Conservation (phyloP, 108 stramenopile species). For the Cylindrotheca fusiformis region DNA sequence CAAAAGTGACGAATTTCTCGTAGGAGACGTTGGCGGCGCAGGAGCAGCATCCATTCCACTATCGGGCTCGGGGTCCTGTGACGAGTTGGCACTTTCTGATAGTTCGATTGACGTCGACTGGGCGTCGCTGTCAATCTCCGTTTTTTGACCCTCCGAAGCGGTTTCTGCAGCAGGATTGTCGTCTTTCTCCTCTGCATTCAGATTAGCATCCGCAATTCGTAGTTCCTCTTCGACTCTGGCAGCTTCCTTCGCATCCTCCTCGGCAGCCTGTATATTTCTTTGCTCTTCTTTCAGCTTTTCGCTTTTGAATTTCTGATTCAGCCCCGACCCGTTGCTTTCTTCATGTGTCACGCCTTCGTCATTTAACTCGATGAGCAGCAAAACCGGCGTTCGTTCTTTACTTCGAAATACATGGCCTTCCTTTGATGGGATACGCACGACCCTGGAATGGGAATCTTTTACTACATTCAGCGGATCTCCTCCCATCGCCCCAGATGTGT, state of each 20-base stretch:
- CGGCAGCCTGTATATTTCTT: slow-evolving; percentile 6
- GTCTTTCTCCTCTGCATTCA: background rate
- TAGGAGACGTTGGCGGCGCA: background rate
- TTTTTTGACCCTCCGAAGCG: background rate
- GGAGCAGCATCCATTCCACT: background rate
- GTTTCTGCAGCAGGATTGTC: background rate
- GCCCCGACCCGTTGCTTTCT: slow-evolving; percentile 1
- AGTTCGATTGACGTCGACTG: background rate
- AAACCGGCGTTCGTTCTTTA: slow-evolving; percentile 85
- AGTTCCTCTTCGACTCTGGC: background rate
- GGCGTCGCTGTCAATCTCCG: no score
- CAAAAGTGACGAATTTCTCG: background rate
- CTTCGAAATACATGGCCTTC: slow-evolving; percentile 91
- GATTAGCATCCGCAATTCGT: background rate
- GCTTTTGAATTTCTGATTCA: slow-evolving; percentile 11
- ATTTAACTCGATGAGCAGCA: slow-evolving; percentile 66
- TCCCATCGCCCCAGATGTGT: slow-evolving; percentile 74
- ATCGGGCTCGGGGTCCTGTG: background rate
- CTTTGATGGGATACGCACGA: slow-evolving; percentile 64
- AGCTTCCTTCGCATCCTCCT: background rate
- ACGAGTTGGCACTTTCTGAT: background rate
- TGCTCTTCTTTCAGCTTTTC: slow-evolving; percentile 2
- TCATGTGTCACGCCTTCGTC: slow-evolving; percentile 31
- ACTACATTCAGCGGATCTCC: slow-evolving; percentile 79
- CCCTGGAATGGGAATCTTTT: slow-evolving; percentile 33